Base-by-base conservation (phyloP, 192 early-diverging fungal species). In the Nowakowskiella sp. region DNA sequence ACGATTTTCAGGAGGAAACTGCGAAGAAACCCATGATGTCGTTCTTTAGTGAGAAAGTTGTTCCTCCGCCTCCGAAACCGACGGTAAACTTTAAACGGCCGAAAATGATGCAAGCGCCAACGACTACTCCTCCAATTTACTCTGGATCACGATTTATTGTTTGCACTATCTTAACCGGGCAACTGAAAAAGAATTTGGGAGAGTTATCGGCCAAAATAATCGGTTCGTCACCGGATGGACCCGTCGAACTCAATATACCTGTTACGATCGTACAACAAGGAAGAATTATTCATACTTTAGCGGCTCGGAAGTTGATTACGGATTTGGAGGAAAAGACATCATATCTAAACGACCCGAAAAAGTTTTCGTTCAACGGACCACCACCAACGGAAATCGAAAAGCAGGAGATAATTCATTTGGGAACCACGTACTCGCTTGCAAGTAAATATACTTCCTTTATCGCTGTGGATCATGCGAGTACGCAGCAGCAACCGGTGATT, bases 301-400 rank as follows among this genome's bases (percentile, higher is more conserved):
- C 72, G 0, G 73, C 72, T 43, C 45, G 54, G 32, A 71, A 55
- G 45, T 54, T 73, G 16, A 75, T 77, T n/a, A 49, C 53, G 4
- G 72, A 74, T 22, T 43, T 74, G 8, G 70, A 76, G n/a, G 65
- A 74, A 31, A 62, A 58, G 29, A 58, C 61, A 23, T 73, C 64
- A 10, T 76, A 54, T 52, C 44, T 76, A 21, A 47, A 44, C 4
- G 34, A 73, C 9, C n/a, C n/a, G n/a, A n/a, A n/a, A n/a, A n/a
- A n/a, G n/a, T n/a, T n/a, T n/a, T 21, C 2, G 42, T n/a, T n/a
- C n/a, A n/a, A n/a, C n/a, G 58, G 53, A 2, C 52, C 36, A 27
- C 1, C 36, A 3, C 53, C 55, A 16, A 31, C 1, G 13, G 34
- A 13, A 10, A 28, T 59, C 33, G 59, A 24, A 22, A 7, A 58